Conservation (phyloP, 2,329 filamentous ascomycete species). For the Monosporascus sp. region DNA sequence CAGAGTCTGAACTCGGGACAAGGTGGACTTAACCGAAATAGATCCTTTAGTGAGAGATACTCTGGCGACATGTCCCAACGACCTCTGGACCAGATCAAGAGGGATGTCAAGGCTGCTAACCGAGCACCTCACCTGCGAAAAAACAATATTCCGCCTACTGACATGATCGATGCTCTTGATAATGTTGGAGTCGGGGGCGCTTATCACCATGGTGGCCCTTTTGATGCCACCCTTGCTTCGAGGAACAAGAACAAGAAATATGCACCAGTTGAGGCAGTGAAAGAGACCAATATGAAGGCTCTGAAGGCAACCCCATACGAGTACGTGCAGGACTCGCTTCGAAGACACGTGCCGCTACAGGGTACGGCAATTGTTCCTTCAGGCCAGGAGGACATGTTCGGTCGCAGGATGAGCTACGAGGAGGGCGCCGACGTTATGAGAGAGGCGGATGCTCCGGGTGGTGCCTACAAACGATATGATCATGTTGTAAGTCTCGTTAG, state of each 20-base stretch:
- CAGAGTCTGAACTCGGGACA: not conserved
- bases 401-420: constrained; percentile 68
- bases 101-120: constrained; percentile 60
- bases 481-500: constrained; percentile 54
- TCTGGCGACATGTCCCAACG: constrained; percentile 60
- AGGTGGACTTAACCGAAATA: not conserved
- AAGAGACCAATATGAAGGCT: constrained; percentile 67
- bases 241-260: constrained; percentile 60
- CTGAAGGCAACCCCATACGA: constrained; percentile 75
- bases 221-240: constrained; percentile 72
- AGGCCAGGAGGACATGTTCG: constrained; percentile 62
- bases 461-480: constrained; percentile 72
- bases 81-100: constrained; percentile 61
- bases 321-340: constrained; percentile 68
- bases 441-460: constrained; percentile 60
- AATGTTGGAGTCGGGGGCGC: constrained; percentile 49
- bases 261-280: constrained; percentile 73
- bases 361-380: constrained; percentile 73
- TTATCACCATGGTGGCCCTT: constrained; percentile 90
- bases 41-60: constrained; percentile 52
- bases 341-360: constrained; percentile 71
- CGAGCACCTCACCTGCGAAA: constrained; percentile 61
- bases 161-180: constrained; percentile 79
- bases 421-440: constrained; percentile 85
- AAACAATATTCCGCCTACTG: constrained; percentile 61